Evolutionary conservation across 139 green algal species (phyloP), one percentile per base, ranked within the genome.

Genomic region (Ettlia oleoabundans): DNA sequence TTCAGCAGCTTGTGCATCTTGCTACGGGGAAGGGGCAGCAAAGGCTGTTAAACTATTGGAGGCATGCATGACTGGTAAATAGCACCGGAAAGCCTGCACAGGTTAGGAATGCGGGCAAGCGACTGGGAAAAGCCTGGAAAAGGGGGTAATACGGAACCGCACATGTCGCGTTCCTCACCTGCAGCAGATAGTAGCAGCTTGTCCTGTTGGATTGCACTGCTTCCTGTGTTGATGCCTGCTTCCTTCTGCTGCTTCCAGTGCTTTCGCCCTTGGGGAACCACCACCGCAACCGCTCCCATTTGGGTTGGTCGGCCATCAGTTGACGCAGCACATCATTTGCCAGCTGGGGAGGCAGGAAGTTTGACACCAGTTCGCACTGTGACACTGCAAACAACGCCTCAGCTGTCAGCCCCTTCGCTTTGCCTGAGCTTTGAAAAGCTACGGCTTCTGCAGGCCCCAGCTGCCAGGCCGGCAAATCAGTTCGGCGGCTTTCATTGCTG

Each of bases 331-430:
- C 9, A 26, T 28, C 33, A 3, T 52, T 53, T 41, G 74, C 53
- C 22, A 80, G 74, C 53, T 40, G 38, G 10, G 53, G 5, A n/a
- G 74, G 74, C 74, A 80, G 35, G 53, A 69, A 80, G 53, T 33
- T 15, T n/a, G 52, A 32, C 74, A 80, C 24, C 37, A 80, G 61
- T 40, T 73, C 76, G 30, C 61, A 82, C n/a, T 42, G 10, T 1
- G 76, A 40, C 0, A 65, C n/a, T 3, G 61, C 76, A 33, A 72
- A 47, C 40, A 82, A 41, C 2, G n/a, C 19, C 13, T 43, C 61
- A 18, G 76, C 61, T 15, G 61, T 73, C 40, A 82, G 55, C 15
- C 61, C 61, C 61, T 35, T 3, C 58, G 43, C 8, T 19, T 28
- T n/a, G 26, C 74, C 74, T 26, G 21, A 22, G 32, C 42, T n/a